These are phyloP conservation scores for Phanerochaete sordida DNA, from an alignment of 768 basidiomycete species.

Conservation along the genomic window DNA sequence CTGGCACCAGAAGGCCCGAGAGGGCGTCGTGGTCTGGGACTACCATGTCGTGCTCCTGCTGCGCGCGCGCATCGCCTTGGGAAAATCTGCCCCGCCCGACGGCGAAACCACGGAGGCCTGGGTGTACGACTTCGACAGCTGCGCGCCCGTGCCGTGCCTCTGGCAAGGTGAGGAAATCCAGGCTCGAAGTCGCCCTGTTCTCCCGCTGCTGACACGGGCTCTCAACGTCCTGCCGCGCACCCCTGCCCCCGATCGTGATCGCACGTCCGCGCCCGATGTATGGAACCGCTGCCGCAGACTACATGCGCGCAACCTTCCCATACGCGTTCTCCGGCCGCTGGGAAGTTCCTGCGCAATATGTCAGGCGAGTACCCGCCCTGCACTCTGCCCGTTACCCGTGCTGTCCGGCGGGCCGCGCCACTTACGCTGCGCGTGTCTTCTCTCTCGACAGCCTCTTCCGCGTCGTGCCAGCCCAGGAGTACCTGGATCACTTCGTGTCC, in stretches of 20 bases:
- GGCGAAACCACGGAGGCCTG: slow-evolving; percentile 31
- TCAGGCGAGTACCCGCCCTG: slow-evolving; percentile 13
- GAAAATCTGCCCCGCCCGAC: background rate
- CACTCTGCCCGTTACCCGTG: background rate
- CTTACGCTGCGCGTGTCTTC: background rate
- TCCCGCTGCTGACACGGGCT: background rate
- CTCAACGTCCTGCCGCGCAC: background rate
- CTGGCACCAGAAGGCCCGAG: slow-evolving; percentile 54
- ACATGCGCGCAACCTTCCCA: slow-evolving; percentile 27
- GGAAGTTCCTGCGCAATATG: slow-evolving; percentile 13
- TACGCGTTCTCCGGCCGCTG: slow-evolving; percentile 15
- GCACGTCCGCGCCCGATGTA: background rate
- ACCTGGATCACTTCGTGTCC: slow-evolving; percentile 62
- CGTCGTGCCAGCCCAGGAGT: slow-evolving; percentile 49
- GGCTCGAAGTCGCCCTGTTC: background rate
- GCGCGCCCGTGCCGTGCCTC: slow-evolving; percentile 46
- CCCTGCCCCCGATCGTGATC: background rate
- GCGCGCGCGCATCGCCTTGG: slow-evolving; percentile 20
- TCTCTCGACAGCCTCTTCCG: slow-evolving; percentile 50
- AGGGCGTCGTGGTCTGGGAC: slow-evolving; percentile 60
- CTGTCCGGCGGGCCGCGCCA: background rate
- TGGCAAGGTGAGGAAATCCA: slow-evolving; percentile 38
- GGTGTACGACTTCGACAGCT: slow-evolving; percentile 71
- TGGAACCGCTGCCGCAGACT: too few relatives aligned
- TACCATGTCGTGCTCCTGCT: slow-evolving; percentile 69